Evolutionary conservation across 257 asterid species (phyloP), one percentile per base, ranked within the genome.

Genomic region (Verbena officinalis): DNA sequence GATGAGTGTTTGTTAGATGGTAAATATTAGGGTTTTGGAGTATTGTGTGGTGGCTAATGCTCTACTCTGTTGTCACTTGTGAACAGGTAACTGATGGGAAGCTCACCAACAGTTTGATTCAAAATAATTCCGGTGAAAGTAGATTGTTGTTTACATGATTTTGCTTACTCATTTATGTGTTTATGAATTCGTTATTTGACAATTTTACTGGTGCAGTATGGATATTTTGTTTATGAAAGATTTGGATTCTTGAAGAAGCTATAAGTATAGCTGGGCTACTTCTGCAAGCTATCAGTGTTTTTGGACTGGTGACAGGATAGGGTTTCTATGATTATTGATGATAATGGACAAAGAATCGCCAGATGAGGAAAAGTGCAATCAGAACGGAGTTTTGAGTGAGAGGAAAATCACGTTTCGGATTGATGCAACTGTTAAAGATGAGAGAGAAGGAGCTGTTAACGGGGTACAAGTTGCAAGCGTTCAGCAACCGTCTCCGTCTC

Each of bases 401-500:
- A 30, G 74, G 7, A 46, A 59, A 58, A 46, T 55, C 55, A 38
- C 67, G 24, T 67, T 50, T 19, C 52, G 49, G 24, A 66, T 39
- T 68, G 60, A 60, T 22, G 45, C 59, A 16, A 56, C 38, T 3
- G 58, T 62, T 65, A 62, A 71, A 56, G 68, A 42, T n/a, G 74
- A 58, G 22, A 70, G 55, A 17, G 80, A 59, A 17, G 80, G 79
- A 57, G 74, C 55, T 0, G 55, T 58, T 55, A 72, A 63, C 59
- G 82, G 69, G 27, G 56, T 71, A 70, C 84, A 64, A 65, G 70
- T 42, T 69, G 55, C 83, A 75, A 65, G 73, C 83, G 67, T 91
- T 36, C 78, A 75, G 68, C 88, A 72, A 65, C 87, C 61, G 62
- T 42, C 80, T 67, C 87, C 61, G 62, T 42, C 80, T 67, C 95